phyloP scores from a whole-genome alignment of 192 early-diverging fungal species.

The Neocallimastix lanati region DNA sequence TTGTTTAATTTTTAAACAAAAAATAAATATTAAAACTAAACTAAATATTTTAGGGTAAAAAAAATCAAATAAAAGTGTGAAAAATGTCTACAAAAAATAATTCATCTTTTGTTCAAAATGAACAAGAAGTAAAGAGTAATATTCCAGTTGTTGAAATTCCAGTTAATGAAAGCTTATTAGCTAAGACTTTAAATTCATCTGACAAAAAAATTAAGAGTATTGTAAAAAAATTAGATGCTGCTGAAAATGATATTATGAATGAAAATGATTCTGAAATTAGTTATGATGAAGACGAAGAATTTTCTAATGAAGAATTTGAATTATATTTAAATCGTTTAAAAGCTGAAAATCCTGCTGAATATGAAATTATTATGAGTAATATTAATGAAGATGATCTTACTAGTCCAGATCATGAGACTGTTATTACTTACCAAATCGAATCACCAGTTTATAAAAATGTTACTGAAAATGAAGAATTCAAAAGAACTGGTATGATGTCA shows the following conservation, averaged over 20 bases:
- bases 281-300: not conserved
- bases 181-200: too few species aligned
- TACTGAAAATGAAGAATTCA: not conserved
- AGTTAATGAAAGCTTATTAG: too few species aligned
- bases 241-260: not conserved
- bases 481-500: not conserved
- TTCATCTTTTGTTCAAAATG: too few species aligned
- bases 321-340: not conserved
- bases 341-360: not conserved
- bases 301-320: not conserved
- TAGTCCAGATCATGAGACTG: not conserved
- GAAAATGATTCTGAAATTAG: not conserved
- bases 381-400: not conserved
- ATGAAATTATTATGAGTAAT: not conserved
- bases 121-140: too few species aligned
- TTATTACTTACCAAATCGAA: not conserved
- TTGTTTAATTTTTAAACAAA: too few species aligned
- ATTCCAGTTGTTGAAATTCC: too few species aligned
- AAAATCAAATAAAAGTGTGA: too few species aligned
- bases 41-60: too few species aligned
- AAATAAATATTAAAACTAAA: too few species aligned
- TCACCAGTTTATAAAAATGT: too few species aligned
- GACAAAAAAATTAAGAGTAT: too few species aligned
- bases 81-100: too few species aligned
- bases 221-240: not conserved